Percentiles rank a stretch among this genome's conserved stretches.
Conservation (phyloP, 805 yeast genomes). For the Yamadazyma paraphyllophila region DNA sequence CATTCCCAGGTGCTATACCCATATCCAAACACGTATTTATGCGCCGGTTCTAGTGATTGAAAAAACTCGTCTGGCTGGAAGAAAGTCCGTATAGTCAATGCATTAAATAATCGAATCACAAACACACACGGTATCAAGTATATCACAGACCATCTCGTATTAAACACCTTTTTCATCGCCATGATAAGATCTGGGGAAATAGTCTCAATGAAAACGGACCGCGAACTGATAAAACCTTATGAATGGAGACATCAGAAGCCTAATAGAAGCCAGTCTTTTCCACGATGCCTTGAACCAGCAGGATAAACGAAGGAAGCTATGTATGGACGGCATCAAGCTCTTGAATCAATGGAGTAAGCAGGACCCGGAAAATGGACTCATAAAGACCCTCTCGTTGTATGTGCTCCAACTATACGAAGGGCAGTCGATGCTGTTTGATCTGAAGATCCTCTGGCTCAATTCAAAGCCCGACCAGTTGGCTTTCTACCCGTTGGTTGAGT, state of each 20-base stretch:
- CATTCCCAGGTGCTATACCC: slow-evolving; percentile 97
- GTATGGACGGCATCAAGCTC: slow-evolving; percentile 23
- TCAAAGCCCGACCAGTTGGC: slow-evolving; percentile 17
- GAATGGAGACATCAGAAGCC: neutral
- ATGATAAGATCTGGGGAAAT: slow-evolving; percentile 1
- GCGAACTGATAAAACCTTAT: neutral
- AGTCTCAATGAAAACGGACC: no score
- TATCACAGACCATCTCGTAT: no score
- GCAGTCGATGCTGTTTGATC: slow-evolving; percentile 7
- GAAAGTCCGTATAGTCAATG: slow-evolving; percentile 64
- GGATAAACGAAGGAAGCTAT: slow-evolving; percentile 17
- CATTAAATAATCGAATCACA: slow-evolving; percentile 44
- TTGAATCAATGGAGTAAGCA: slow-evolving; percentile 20
- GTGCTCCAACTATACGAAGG: slow-evolving; percentile 23
- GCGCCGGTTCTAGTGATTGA: slow-evolving; percentile 94
- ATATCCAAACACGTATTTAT: slow-evolving; percentile 64
- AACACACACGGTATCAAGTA: neutral
- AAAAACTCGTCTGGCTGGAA: slow-evolving; percentile 97
- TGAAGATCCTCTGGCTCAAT: slow-evolving; percentile 27
- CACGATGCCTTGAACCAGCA: slow-evolving; percentile 16
- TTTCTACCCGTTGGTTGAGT: slow-evolving; percentile 21
- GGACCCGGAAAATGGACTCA: neutral
- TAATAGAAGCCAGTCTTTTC: slow-evolving; percentile 18
- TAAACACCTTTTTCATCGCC: no score
- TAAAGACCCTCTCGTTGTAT: slow-evolving; percentile 19